Evolutionary conservation across 2,329 filamentous ascomycete species (phyloP), one percentile per base, ranked within the genome.

Genomic region (Ambrosiella beaveri): DNA sequence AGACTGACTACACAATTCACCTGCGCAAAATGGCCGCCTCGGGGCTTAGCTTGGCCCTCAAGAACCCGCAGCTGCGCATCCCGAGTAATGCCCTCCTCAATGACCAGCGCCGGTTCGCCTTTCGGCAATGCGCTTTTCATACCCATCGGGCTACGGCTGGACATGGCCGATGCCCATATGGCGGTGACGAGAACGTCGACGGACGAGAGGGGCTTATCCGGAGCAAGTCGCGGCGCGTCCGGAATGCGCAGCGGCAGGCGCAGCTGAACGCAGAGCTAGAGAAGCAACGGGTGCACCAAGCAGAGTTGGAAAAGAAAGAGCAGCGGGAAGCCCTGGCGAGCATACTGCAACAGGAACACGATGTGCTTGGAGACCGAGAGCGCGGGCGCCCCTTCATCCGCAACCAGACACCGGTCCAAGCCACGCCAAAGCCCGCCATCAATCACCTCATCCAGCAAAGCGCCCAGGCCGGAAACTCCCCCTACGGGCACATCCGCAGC

Each of bases 111-210:
- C 71, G 75, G 56, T 80, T 80, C 64, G 78, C 78, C n/a, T 81
- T 80, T 65, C 71, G 78, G 27, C 75, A 78, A 66, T 81, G 78
- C 65, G 78, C 77, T 11, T 81, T 81, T 63, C 78, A 81, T 65
- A 78, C 75, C 41, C 78, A 81, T 64, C 71, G 78, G 17, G 72
- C 75, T 3, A 67, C 70, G 7, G 75, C 79, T 39, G 78, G 77
- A 17, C 73, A 81, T 66, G 71, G 71, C 4, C 68, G 67, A n/a
- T 81, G 78, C 61, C 77, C 77, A 12, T 73, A 79, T 63, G 65
- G 64, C 9, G 62, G 52, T 11, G 56, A 55, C 35, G 56, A 57
- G 12, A 55, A 60, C 38, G 41, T 56, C 7, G 59, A 60, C 6
- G 15, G 44, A 15, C 59, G 59, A 17, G 15, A 57, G 19, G 56